Evolutionary conservation across 257 asterid species (phyloP).

Genomic region (Salvia miltiorrhiza): DNA sequence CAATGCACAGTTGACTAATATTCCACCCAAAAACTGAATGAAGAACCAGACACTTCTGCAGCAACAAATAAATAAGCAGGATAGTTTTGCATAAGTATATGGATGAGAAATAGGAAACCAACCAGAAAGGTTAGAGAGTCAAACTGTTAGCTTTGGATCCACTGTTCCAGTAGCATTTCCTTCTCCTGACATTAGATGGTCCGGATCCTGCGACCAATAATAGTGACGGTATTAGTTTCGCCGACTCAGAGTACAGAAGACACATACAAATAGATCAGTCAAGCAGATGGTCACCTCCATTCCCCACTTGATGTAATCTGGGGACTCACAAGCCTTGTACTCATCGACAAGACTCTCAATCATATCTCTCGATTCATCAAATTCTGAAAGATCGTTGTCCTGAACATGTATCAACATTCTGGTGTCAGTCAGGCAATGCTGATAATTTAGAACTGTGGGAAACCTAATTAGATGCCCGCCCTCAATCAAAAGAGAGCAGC

Average conservation of each 20-base stretch:
- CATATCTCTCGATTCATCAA: constrained; percentile 97
- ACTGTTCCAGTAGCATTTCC: constrained; percentile 79
- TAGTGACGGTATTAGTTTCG: neutral
- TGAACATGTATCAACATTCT: constrained; percentile 31
- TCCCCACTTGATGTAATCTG: constrained; percentile 99
- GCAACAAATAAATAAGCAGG: neutral
- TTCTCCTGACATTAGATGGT: constrained; percentile 66
- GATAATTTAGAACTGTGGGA: neutral
- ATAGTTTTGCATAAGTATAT: neutral
- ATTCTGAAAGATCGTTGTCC: constrained; percentile 98
- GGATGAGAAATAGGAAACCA: neutral
- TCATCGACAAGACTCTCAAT: constrained; percentile 95
- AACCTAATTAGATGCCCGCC: neutral
- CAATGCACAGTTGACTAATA: neutral
- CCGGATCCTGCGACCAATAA: constrained; percentile 61
- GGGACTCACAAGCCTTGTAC: constrained; percentile 99
- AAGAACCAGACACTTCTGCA: neutral
- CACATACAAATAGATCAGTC: neutral
- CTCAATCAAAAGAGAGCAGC: neutral
- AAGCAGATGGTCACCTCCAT: constrained; percentile 61
- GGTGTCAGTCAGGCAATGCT: neutral
- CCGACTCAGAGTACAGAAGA: neutral
- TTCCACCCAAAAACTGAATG: neutral
- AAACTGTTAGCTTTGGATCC: constrained; percentile 55
- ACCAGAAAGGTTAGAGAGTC: constrained; percentile 23